These are phyloP conservation scores for Polychaeton citri DNA, from an alignment of 2,329 filamentous ascomycete genomes.

Conservation along the genomic window DNA sequence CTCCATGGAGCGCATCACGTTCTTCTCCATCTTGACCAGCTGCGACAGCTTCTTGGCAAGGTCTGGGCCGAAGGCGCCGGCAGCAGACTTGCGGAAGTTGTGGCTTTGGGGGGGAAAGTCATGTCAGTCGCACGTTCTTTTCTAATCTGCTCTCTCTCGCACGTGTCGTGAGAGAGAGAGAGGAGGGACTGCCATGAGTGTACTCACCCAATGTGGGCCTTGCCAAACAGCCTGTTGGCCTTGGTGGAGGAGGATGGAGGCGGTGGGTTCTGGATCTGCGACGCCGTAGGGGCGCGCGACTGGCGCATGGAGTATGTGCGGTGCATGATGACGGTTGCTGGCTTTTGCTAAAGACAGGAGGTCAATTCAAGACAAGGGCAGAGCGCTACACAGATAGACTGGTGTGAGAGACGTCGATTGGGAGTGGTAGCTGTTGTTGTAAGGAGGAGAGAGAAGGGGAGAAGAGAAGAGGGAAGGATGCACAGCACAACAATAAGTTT, in stretches of 20 bases:
- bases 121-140: conserved; percentile 2
- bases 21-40: conserved; percentile 99
- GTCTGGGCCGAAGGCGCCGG: conserved; percentile 70
- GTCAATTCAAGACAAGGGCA: too few species aligned
- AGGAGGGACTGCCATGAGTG: not conserved
- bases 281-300: conserved; percentile 87
- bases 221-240: conserved; percentile 76
- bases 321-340: conserved; percentile 61
- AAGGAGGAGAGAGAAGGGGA: not conserved
- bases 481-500: too few species aligned
- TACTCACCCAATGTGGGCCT: conserved; percentile 64
- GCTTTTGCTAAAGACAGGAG: too few species aligned
- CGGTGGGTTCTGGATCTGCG: conserved; percentile 79
- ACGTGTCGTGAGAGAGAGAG: too few species aligned
- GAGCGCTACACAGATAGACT: too few species aligned
- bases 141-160: not conserved
- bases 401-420: not conserved
- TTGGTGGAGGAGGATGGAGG: conserved; percentile 88
- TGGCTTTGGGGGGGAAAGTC: conserved; percentile 38
- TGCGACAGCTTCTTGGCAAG: conserved; percentile 95
- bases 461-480: not conserved
- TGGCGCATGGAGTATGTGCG: conserved; percentile 99
- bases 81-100: conserved; percentile 58
- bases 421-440: not conserved
- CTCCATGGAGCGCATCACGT: conserved; percentile 97